phyloP scores from a whole-genome alignment of 306 rosid species.

The Styphnolobium japonicum region DNA sequence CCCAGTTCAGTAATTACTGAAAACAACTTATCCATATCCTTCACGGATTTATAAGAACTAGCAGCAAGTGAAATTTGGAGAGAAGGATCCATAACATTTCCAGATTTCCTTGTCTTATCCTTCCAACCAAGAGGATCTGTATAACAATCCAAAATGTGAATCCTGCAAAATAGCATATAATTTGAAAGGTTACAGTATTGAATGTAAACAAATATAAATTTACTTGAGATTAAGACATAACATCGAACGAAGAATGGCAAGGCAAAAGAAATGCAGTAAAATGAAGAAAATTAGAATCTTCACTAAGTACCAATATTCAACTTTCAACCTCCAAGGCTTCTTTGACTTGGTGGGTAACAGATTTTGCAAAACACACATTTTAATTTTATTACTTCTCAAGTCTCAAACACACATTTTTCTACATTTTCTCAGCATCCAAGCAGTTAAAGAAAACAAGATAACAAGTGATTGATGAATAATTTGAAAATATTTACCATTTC shows the following conservation, averaged over 20 bases:
- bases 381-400: background rate
- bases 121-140: constrained; percentile 98
- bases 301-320: background rate
- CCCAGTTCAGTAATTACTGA: constrained; percentile 57
- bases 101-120: constrained; percentile 45
- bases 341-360: background rate
- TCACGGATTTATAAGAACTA: constrained; percentile 53
- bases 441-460: background rate
- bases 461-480: background rate
- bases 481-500: constrained; percentile 45
- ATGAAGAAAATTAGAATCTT: background rate
- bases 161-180: constrained; percentile 48
- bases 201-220: background rate
- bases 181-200: background rate
- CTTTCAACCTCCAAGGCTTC: background rate
- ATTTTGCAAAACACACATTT: background rate
- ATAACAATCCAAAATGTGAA: constrained; percentile 89
- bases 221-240: background rate
- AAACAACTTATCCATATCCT: constrained; percentile 58
- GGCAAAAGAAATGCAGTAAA: background rate
- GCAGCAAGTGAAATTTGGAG: constrained; percentile 35
- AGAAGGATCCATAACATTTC: constrained; percentile 22
- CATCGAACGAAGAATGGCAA: background rate
- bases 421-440: background rate
- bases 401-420: background rate